phyloP scores from a whole-genome alignment of 2,329 filamentous ascomycete genomes.

The Epichloe hybrida region DNA sequence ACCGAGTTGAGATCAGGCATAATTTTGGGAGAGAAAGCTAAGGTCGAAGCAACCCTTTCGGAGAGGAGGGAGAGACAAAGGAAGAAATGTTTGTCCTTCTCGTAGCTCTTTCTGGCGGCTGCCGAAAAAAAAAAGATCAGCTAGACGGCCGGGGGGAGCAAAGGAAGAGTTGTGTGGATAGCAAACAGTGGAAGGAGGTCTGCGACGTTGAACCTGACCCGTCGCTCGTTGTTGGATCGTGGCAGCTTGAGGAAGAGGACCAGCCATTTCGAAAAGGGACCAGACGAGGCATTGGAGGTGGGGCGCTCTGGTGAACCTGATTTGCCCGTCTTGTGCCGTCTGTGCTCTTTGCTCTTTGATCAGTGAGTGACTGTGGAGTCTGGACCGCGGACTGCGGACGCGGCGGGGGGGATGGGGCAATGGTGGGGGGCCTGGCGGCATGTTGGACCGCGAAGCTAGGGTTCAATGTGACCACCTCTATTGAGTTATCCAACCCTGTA shows the following conservation, averaged over 20 bases:
- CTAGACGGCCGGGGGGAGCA: not conserved
- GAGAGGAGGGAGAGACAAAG: not conserved
- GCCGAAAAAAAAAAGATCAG: not conserved
- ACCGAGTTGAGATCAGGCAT: conserved; percentile 47
- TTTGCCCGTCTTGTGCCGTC: too few species aligned
- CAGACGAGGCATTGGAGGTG: not conserved
- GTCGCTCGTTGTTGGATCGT: not conserved
- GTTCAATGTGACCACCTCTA: too few species aligned
- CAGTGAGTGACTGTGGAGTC: too few species aligned
- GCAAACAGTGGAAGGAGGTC: too few species aligned
- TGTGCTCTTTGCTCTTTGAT: too few species aligned
- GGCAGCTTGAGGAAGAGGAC: not conserved
- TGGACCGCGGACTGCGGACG: too few species aligned
- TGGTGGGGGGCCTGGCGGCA: too few species aligned
- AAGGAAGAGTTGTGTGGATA: not conserved
- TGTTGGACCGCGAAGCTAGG: too few species aligned
- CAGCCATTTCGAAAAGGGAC: not conserved
- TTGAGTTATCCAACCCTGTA: too few species aligned
- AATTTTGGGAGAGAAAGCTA: conserved; percentile 1
- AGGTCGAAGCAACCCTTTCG: conserved; percentile 1
- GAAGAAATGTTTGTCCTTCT: not conserved
- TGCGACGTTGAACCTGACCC: not conserved
- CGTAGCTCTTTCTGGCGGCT: not conserved
- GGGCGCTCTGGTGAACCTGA: too few species aligned
- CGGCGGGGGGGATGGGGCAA: too few species aligned